These are phyloP conservation scores for Penicillium hesseltinei DNA, from an alignment of 2,329 filamentous ascomycete genomes.

Conservation along the genomic window DNA sequence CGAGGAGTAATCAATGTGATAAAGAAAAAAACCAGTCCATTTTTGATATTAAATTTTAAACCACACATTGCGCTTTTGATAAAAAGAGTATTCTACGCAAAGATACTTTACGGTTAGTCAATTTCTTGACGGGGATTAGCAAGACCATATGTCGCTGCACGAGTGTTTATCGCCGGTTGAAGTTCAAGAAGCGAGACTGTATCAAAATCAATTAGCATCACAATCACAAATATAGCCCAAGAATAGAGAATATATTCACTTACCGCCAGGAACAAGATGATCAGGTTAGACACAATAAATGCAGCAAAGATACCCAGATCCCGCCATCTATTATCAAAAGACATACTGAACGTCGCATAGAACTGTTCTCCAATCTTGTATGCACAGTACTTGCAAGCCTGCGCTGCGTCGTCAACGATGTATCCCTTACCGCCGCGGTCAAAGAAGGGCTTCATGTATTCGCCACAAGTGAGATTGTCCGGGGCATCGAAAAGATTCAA, in stretches of 20 bases:
- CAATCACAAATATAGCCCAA: background rate
- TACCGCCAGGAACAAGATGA: constrained; percentile 60
- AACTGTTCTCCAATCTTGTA: constrained; percentile 79
- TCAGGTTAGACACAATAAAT: constrained; percentile 75
- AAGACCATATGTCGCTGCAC: background rate
- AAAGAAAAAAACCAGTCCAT: background rate
- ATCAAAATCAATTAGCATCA: constrained; percentile 11
- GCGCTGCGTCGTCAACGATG: constrained; percentile 63
- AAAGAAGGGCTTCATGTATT: constrained; percentile 75
- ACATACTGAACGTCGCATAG: constrained; percentile 65
- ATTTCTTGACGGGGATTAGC: background rate
- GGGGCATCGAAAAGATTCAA: constrained; percentile 69
- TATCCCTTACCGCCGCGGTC: constrained; percentile 68
- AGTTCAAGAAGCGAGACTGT: constrained; percentile 47
- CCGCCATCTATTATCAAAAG: constrained; percentile 70
- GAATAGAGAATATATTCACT: constrained; percentile 28
- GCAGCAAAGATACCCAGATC: constrained; percentile 76
- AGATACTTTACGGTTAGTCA: background rate
- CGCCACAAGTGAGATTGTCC: constrained; percentile 63
- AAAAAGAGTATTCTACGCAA: background rate
- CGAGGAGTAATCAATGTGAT: background rate
- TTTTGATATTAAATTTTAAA: background rate
- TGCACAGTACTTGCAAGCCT: constrained; percentile 75
- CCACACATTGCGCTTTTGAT: background rate
- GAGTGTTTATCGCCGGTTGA: constrained; percentile 41